Conservation (phyloP, 257 asterid genomes). For the Jasminum sambac region DNA sequence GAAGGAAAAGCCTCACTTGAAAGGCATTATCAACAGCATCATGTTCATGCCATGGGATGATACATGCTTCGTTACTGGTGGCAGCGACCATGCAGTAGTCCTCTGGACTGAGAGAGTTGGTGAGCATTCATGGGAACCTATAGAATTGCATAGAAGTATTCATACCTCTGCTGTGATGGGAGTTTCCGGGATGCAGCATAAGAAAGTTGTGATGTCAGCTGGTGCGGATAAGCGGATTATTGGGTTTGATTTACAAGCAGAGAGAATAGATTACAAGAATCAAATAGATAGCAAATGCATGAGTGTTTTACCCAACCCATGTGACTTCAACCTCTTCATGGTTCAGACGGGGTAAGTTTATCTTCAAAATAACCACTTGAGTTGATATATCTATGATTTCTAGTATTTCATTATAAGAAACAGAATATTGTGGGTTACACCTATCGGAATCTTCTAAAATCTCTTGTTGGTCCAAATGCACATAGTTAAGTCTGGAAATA, state of each 20-base stretch:
- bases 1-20: conserved; percentile 71
- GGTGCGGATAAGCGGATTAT: conserved; percentile 81
- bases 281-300: conserved; percentile 87
- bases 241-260: conserved; percentile 60
- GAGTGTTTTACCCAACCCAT: conserved; percentile 89
- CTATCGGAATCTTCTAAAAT: background rate
- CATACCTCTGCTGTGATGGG: conserved; percentile 97
- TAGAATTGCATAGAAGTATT: conserved; percentile 47
- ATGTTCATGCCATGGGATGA: conserved; percentile 89
- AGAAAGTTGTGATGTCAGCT: conserved; percentile 70
- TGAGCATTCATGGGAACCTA: conserved; percentile 67
- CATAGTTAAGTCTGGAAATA: background rate
- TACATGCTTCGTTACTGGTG: conserved; percentile 73
- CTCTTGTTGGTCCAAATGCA: background rate
- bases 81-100: conserved; percentile 87
- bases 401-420: background rate
- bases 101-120: conserved; percentile 72
- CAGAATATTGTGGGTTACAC: background rate
- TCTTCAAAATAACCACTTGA: background rate
- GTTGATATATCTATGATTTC: background rate
- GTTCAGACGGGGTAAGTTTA: conserved; percentile 81
- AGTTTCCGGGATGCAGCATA: conserved; percentile 83
- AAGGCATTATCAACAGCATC: conserved; percentile 84
- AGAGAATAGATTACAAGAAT: conserved; percentile 59
- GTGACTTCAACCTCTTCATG: conserved; percentile 92